Base-by-base conservation (phyloP, 176 grass and related monocot species). In the Poa pratensis region DNA sequence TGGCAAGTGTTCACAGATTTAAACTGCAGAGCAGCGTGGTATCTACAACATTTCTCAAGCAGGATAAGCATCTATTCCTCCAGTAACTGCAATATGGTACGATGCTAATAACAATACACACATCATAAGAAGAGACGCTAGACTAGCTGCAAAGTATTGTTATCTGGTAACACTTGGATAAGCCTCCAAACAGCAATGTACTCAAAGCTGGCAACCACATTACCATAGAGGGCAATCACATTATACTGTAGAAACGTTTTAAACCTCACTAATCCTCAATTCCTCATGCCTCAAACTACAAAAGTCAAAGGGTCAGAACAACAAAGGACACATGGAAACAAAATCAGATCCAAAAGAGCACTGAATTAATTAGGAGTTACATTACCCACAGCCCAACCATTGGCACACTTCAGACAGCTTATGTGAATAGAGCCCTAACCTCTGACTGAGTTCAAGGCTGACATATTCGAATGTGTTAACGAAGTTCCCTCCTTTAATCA, bases 401-500 rank as follows among this genome's bases (percentile, higher is more conserved):
- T 18, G 12, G 40, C 2, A 13, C 62, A 71, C 42, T 20, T 78
- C 9, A 37, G 10, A 32, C 3, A 53, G 17, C 1, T 23, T n/a
- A 15, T 58, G 5, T 23, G 7, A 69, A 18, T 34, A 69, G 10
- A 92, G 81, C 54, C 69, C 83, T 89, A 81, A 98, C 93, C 88
- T 92, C 81, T 92, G 5, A 63, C 15, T 63, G 24, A 97, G 91
- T 64, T 89, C 86, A 58, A 80, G 89, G 85, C 90, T 94, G 80
- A 94, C 89, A 79, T 81, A 93, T 82, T 97, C 90, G 3, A 86
- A 89, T 65, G 92, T 89, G 14, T 91, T 91, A 37, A 84, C 81
- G 63, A 84, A 91, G 63, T 93, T 19, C 85, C 95, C 1, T 90
- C 95, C 89, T 97, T 97, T 87, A 75, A 94, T 94, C 90, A 70